Evolutionary conservation across 179 eudicot species (phyloP).

Genomic region (Corrigiola litoralis): DNA sequence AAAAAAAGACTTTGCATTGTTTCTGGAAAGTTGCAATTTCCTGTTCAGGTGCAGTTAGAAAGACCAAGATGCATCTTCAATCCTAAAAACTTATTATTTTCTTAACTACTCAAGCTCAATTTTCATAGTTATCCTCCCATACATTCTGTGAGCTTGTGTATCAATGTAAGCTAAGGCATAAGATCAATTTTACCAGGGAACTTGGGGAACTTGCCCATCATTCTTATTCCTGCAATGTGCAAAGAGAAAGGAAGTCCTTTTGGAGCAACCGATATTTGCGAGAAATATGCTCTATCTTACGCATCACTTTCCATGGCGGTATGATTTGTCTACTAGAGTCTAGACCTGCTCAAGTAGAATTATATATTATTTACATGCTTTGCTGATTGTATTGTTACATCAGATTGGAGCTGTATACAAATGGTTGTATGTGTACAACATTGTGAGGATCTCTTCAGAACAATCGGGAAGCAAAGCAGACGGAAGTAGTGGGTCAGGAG

Average conservation of each 20-base stretch:
- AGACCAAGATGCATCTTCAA: neutral
- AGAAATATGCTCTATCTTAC: constrained; percentile 56
- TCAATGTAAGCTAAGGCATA: no score
- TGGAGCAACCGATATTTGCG: constrained; percentile 62
- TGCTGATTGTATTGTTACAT: neutral
- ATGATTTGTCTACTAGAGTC: constrained; percentile 9
- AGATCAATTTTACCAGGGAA: constrained; percentile 47
- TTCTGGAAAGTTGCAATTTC: no score
- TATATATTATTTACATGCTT: neutral
- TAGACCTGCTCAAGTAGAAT: neutral
- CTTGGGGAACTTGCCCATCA: constrained; percentile 65
- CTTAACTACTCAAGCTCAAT: no score
- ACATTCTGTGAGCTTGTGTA: no score
- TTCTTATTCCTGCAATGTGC: constrained; percentile 85
- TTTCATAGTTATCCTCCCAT: no score
- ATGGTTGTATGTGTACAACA: constrained; percentile 82
- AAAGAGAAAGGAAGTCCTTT: constrained; percentile 80
- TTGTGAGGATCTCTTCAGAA: constrained; percentile 42
- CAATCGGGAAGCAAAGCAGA: constrained; percentile 25
- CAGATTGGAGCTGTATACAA: constrained; percentile 77
- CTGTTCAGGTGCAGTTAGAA: no score
- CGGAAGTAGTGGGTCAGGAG: no score
- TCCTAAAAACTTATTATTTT: neutral
- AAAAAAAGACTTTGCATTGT: no score
- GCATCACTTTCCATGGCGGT: constrained; percentile 95